Base-by-base conservation (phyloP, 2,329 filamentous ascomycete genomes). In the Diaporthe sp. region DNA sequence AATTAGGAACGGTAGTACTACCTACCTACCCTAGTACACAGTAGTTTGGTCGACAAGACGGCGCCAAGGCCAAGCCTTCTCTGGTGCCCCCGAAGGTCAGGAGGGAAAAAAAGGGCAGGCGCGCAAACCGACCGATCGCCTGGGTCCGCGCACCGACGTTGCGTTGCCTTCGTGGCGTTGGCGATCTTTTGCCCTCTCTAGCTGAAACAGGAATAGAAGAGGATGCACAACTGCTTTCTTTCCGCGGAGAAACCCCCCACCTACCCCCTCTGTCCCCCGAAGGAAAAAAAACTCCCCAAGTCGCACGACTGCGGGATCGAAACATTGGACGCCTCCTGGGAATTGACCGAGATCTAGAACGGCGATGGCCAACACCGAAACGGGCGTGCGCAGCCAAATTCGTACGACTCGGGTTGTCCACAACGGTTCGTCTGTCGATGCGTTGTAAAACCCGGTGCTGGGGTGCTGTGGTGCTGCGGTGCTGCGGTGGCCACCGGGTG, bases 291-390 rank as follows among this genome's bases (percentile, higher is more conserved):
- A 27, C 8, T 12, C 22, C 44, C 32, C 22, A 39, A 68, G 63
- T 68, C 63, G 47, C 63, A 68, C 63, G 63, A 68, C 63, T 53
- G 63, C 63, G n/a, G 63, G 32, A 68, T 50, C 63, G 63, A 68
- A 68, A 68, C 63, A 53, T 68, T 53, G 47, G 63, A 53, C 63
- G 47, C 63, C 44, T 53, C 63, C 63, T 47, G 53, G 63, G 47
- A 68, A 53, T 68, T n/a, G 63, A 27, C 63, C 47, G 63, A 53
- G 63, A 68, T 53, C 63, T 39, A 35, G 22, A 39, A 27, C 4
- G 30, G 6, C 35, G 44, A 12, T 25, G 30, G 44, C 27, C 32
- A 37, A 32, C 44, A 35, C 44, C 44, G 63, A 53, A 39, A 39
- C 32, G 47, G 37, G 63, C 8, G 32, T 53, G 63, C 63, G 17